These are phyloP conservation scores for Aurifilum marmelostoma DNA, from an alignment of 2,329 filamentous ascomycete genomes.

Conservation along the genomic window DNA sequence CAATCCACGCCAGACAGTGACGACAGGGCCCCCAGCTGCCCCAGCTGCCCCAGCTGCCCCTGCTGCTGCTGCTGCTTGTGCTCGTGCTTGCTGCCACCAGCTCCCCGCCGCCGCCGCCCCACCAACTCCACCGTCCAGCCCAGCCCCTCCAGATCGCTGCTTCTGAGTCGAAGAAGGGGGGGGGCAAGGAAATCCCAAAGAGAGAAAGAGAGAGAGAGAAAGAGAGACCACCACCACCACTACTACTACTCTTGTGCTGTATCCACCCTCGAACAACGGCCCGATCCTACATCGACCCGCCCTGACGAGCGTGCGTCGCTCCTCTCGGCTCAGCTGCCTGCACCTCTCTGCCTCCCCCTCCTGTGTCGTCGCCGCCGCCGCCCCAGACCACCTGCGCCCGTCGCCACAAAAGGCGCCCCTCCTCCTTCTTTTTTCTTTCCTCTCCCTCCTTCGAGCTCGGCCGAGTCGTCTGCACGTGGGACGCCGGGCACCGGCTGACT, in stretches of 20 bases:
- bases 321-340: no score
- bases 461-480: not conserved
- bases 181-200: not conserved
- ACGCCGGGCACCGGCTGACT: not conserved
- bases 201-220: no score
- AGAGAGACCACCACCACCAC: no score
- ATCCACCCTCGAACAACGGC: conserved; percentile 13
- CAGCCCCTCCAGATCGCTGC: conserved; percentile 19
- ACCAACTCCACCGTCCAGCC: not conserved
- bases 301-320: not conserved
- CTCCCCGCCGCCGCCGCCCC: not conserved
- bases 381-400: not conserved
- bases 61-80: no score
- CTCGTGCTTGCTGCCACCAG: not conserved
- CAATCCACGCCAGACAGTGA: not conserved
- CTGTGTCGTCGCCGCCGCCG: not conserved
- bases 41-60: not conserved
- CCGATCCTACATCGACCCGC: conserved; percentile 13
- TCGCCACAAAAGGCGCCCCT: not conserved
- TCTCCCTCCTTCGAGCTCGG: not conserved
- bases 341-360: not conserved
- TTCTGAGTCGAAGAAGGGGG: not conserved
- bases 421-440: not conserved
- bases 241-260: no score
- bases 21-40: not conserved